Evolutionary conservation across 2,329 filamentous ascomycete genomes (phyloP), one percentile per base, ranked within the genome.

Genomic region (Aureobasidium sp.): DNA sequence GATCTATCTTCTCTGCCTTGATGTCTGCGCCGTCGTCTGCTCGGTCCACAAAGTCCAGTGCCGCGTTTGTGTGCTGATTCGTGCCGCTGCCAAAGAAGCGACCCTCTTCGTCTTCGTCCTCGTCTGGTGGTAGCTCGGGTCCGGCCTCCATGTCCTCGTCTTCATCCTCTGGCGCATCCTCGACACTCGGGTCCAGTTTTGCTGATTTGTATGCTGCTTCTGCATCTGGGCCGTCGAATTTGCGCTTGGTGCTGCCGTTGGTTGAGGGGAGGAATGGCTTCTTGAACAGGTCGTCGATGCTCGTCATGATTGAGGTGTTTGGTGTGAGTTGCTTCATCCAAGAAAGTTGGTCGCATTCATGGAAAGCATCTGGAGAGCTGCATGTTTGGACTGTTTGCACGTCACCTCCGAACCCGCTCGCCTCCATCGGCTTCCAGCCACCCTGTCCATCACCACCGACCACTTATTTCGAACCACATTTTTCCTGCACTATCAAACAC

Each of bases 11-110:
- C 67, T 95, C 90, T 0, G 84, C 81, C 64, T 77, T 74, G 67
- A 75, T 76, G 31, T 72, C 70, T 21, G 79, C 78, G 27, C 77
- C 79, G 51, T 77, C 77, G 57, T 87, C 84, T 65, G 84, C 80
- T 61, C 82, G 78, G 64, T 96, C 90, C 64, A 99, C 84, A 70
- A 88, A 97, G 74, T 97, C 89, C 69, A 99, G 81, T 21, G 94
- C 89, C 67, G 91, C 84, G 2, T 85, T 86, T 65, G 95, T 90
- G 65, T 90, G 82, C 61, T 86, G 81, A 27, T 87, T 90, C 67
- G 99, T 87, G 35, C 94, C 94, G 58, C 91, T 89, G 45, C 93
- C 94, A 68, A 96, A 99, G 78, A 99, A 99, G 11, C 94, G 86
- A 0, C 93, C 94, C 65, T 95, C 94, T 57, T 96, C 90, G 67